Evolutionary conservation across 768 basidiomycete genomes (phyloP).

Genomic region (Favolaschia claudopus): DNA sequence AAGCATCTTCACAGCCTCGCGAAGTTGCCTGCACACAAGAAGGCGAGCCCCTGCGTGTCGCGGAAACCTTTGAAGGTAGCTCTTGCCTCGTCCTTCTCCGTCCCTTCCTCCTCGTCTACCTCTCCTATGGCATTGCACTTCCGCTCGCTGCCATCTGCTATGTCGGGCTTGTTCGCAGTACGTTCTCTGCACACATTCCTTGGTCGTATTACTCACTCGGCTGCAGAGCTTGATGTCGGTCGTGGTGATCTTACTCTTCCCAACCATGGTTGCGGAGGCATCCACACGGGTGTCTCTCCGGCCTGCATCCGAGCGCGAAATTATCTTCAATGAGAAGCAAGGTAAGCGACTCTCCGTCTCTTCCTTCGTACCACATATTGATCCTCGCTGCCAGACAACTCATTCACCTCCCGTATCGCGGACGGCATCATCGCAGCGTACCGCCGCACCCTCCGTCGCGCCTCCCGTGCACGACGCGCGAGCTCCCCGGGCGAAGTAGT

Average conservation of each 20-base stretch:
- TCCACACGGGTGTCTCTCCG: too few relatives aligned
- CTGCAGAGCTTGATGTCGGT: slow-evolving; percentile 6
- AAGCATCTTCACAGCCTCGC: too few relatives aligned
- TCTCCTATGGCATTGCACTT: background rate
- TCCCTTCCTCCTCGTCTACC: background rate
- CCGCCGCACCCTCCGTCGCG: slow-evolving; percentile 9
- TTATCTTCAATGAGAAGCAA: slow-evolving; percentile 1
- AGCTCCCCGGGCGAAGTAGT: background rate
- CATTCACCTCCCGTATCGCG: background rate
- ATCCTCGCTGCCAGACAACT: background rate
- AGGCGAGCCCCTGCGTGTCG: background rate
- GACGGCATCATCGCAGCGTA: background rate
- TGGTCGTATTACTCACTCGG: background rate
- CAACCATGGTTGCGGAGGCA: background rate
- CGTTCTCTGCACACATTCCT: background rate
- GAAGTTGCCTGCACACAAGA: background rate
- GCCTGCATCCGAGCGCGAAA: slow-evolving; percentile 2
- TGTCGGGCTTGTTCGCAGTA: slow-evolving; percentile 2
- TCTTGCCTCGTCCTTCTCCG: background rate
- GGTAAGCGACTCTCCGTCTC: background rate
- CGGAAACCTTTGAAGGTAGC: too few relatives aligned
- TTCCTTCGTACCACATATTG: background rate
- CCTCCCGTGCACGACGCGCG: background rate
- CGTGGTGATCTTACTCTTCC: background rate
- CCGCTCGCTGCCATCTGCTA: background rate